phyloP scores from a whole-genome alignment of 305 asterid genomes.

The Rubia tinctorum region DNA sequence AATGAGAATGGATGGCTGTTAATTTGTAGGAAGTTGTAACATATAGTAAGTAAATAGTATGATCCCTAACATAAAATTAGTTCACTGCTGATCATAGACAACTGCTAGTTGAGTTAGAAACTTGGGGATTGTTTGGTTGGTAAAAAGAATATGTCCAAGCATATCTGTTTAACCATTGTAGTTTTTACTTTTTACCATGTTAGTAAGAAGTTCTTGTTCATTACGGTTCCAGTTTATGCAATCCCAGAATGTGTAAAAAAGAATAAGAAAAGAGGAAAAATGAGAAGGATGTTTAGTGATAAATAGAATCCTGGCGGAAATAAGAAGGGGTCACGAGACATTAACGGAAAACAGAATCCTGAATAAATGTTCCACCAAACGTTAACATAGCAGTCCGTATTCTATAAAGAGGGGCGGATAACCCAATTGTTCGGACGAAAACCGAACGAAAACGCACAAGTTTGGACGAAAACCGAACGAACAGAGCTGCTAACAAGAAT shows the following conservation, averaged over 20 bases:
- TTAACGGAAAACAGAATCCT: neutral
- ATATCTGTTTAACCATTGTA: conserved; percentile 38
- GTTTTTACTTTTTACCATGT: neutral
- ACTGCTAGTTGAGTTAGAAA: conserved; percentile 22
- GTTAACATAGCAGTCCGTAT: too few species aligned
- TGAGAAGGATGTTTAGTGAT: too few species aligned
- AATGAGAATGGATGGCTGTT: neutral
- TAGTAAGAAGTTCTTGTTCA: neutral
- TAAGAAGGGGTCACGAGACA: conserved; percentile 20
- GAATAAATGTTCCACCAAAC: too few species aligned
- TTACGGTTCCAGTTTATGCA: neutral
- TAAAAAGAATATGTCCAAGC: conserved; percentile 21
- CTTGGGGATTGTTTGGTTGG: conserved; percentile 31
- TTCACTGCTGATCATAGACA: conserved; percentile 44
- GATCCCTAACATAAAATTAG: conserved; percentile 41
- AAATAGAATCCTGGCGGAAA: conserved; percentile 8
- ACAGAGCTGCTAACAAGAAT: too few species aligned
- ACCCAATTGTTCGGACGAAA: too few species aligned
- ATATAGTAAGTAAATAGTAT: conserved; percentile 36
- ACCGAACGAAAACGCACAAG: too few species aligned
- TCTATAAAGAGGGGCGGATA: too few species aligned
- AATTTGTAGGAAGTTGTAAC: conserved; percentile 29
- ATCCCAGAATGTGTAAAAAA: neutral
- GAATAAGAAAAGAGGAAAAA: neutral
- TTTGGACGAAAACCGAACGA: too few species aligned